Conservation (phyloP, 768 basidiomycete species). For the Termitomyces sp. region DNA sequence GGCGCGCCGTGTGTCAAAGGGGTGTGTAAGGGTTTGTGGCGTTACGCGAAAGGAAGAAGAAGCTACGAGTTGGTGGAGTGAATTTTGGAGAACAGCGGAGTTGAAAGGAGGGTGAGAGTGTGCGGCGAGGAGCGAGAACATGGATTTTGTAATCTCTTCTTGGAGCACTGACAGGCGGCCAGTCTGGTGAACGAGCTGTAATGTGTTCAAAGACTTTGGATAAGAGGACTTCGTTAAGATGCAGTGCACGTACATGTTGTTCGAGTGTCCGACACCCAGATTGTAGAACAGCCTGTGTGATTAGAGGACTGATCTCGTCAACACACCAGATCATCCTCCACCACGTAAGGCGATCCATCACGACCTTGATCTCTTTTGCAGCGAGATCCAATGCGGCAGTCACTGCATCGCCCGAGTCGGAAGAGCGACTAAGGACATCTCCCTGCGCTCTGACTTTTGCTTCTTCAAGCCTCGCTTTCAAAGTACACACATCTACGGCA, state of each 20-base stretch:
- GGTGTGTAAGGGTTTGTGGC: constrained; percentile 40
- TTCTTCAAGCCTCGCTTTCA: constrained; percentile 35
- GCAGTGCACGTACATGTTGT: constrained; percentile 33
- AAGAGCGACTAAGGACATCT: constrained; percentile 30
- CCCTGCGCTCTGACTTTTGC: constrained; percentile 26
- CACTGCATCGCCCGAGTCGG: constrained; percentile 22
- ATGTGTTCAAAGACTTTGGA: background rate
- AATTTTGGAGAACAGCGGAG: constrained; percentile 56
- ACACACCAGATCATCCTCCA: constrained; percentile 39
- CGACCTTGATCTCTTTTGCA: constrained; percentile 28
- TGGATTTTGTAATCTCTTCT: constrained; percentile 32
- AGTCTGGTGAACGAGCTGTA: constrained; percentile 60
- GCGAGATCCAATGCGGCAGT: constrained; percentile 31
- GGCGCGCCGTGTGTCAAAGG: constrained; percentile 43
- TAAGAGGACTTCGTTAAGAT: background rate
- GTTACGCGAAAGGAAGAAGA: constrained; percentile 42
- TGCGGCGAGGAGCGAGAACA: constrained; percentile 33
- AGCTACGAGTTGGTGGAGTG: constrained; percentile 44
- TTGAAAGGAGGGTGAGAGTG: constrained; percentile 33
- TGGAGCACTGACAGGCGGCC: constrained; percentile 52
- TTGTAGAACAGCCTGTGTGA: constrained; percentile 30
- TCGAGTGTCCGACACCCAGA: constrained; percentile 45
- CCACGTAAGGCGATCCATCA: constrained; percentile 40
- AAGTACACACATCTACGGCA: constrained; percentile 24
- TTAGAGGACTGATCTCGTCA: constrained; percentile 38